phyloP scores from a whole-genome alignment of 2,329 filamentous ascomycete species.

The Mariannaea elegans region DNA sequence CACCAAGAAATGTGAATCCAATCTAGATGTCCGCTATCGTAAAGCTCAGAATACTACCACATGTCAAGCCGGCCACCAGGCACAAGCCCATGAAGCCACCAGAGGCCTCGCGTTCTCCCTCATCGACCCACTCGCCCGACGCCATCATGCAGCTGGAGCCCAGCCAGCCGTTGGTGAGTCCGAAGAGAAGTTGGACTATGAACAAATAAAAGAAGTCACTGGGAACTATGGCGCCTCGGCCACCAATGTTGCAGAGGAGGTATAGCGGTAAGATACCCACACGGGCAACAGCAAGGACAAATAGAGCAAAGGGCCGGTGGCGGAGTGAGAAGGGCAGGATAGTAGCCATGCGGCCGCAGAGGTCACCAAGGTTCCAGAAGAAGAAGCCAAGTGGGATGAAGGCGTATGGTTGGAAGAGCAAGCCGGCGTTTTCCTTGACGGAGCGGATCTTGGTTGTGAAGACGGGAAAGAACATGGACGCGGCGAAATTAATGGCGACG shows the following conservation, averaged over 20 bases:
- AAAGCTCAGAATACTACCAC: conserved; percentile 92
- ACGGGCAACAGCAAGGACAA: conserved; percentile 72
- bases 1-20: conserved; percentile 24
- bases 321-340: conserved; percentile 65
- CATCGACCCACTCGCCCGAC: conserved; percentile 80
- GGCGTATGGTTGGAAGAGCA: conserved; percentile 74
- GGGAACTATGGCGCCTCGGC: conserved; percentile 74
- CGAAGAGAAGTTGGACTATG: conserved; percentile 84
- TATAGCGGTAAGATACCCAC: conserved; percentile 84
- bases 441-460: conserved; percentile 76
- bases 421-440: conserved; percentile 51
- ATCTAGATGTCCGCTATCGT: conserved; percentile 62
- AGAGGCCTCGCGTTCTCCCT: conserved; percentile 84
- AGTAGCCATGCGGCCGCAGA: conserved; percentile 78
- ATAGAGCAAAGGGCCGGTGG: conserved; percentile 71
- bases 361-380: conserved; percentile 91
- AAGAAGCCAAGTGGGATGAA: conserved; percentile 94
- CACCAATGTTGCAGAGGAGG: conserved; percentile 86
- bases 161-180: conserved; percentile 86
- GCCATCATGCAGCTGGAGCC: conserved; percentile 93
- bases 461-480: conserved; percentile 96
- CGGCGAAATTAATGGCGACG: conserved; percentile 80
- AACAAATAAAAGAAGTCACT: conserved; percentile 91
- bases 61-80: conserved; percentile 83
- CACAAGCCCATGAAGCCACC: conserved; percentile 95